Evolutionary conservation across 2,329 filamentous ascomycete species (phyloP).

Genomic region (Tolypocladium inflatum): DNA sequence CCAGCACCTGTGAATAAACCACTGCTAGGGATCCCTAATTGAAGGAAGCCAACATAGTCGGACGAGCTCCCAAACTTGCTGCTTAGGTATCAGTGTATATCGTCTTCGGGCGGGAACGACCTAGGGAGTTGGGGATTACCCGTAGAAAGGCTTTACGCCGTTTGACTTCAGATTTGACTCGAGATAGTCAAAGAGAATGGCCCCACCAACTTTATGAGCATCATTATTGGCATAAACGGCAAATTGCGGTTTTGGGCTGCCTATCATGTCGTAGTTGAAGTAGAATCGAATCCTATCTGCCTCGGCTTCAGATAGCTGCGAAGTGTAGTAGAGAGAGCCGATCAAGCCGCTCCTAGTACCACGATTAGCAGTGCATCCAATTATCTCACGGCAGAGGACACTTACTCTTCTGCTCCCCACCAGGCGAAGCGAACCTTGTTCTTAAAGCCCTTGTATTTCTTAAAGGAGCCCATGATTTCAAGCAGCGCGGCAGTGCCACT

Average conservation of each 20-base stretch:
- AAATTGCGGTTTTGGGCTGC: constrained; percentile 29
- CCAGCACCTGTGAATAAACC: constrained; percentile 29
- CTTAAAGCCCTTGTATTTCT: constrained; percentile 22
- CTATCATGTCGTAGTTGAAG: constrained; percentile 66
- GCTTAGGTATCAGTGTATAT: neutral
- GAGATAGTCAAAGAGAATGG: constrained; percentile 20
- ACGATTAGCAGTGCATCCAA: neutral
- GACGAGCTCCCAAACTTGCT: constrained; percentile 22
- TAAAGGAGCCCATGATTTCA: constrained; percentile 23
- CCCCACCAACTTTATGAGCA: constrained; percentile 15
- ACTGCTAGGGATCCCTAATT: constrained; percentile 24
- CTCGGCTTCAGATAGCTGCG: constrained; percentile 23
- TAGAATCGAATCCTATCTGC: constrained; percentile 52
- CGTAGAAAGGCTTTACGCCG: constrained; percentile 17
- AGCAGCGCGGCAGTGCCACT: constrained; percentile 24
- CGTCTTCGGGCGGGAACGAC: neutral
- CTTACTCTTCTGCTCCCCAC: constrained; percentile 30
- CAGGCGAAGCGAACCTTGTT: constrained; percentile 31
- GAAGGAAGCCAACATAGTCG: constrained; percentile 28
- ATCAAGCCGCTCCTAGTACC: constrained; percentile 25
- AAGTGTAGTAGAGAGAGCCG: constrained; percentile 31
- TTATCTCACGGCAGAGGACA: neutral
- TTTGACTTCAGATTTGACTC: constrained; percentile 13
- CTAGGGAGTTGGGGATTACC: constrained; percentile 5
- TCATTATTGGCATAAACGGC: constrained; percentile 29